Evolutionary conservation across 192 early-diverging fungal genomes (phyloP).

Genomic region (Chytriomyces hyalinus): DNA sequence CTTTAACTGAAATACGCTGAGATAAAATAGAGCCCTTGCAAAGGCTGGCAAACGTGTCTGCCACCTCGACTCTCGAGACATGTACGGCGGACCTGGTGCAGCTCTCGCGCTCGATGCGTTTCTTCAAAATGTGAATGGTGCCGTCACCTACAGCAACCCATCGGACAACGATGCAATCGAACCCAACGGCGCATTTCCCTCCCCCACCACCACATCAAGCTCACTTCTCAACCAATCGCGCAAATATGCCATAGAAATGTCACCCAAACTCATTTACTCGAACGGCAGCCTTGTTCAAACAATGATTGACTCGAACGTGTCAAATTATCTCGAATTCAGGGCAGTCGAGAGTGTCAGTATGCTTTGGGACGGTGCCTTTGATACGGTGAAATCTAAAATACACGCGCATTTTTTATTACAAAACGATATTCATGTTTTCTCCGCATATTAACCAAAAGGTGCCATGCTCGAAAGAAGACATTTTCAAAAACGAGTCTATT

Average conservation of each 20-base stretch:
- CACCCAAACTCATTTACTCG: conserved; percentile 71
- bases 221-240: conserved; percentile 53
- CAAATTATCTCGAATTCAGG: conserved; percentile 88
- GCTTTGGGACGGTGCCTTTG: conserved; percentile 46
- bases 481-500: conserved; percentile 80
- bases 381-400: conserved; percentile 47
- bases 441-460: conserved; percentile 67
- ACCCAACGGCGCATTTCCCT: not conserved
- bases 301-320: conserved; percentile 77
- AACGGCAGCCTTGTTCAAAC: conserved; percentile 75
- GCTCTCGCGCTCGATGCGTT: conserved; percentile 61
- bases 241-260: conserved; percentile 71
- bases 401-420: too few relatives aligned
- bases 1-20: too few relatives aligned
- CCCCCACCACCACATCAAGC: not conserved
- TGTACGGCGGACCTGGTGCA: conserved; percentile 80
- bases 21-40: conserved; percentile 53
- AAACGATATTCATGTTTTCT: too few relatives aligned
- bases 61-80: conserved; percentile 79
- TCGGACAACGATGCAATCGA: not conserved
- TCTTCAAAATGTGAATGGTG: conserved; percentile 25
- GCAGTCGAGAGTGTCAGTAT: conserved; percentile 75
- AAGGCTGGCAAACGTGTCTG: conserved; percentile 72
- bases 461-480: conserved; percentile 88
- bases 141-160: not conserved